phyloP scores from a whole-genome alignment of 23 red algal genomes.

The Gracilaria domingensis region DNA sequence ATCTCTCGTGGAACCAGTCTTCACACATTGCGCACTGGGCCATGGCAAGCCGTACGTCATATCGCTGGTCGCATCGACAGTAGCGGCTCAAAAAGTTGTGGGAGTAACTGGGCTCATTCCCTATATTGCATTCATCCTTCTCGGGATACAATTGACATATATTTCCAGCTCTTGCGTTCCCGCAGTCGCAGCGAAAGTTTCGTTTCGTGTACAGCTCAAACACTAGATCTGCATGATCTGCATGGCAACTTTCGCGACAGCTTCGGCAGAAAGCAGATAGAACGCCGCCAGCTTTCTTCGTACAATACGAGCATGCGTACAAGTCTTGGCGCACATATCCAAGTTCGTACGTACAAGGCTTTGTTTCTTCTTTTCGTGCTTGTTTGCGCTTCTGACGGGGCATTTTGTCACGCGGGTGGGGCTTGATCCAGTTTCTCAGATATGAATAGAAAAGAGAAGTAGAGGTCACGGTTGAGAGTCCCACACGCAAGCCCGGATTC shows the following conservation, averaged over 20 bases:
- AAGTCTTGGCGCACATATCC: conserved; percentile 74
- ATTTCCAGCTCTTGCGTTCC: conserved; percentile 52
- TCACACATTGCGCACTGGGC: conserved; percentile 74
- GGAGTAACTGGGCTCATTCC: conserved; percentile 51
- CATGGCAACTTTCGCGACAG: conserved; percentile 70
- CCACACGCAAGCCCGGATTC: background rate
- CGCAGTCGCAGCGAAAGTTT: conserved; percentile 74
- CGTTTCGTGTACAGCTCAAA: conserved; percentile 79
- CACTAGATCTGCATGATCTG: conserved; percentile 49
- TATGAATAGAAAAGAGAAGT: background rate
- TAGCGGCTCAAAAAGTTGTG: conserved; percentile 72
- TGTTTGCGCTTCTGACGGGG: conserved; percentile 32
- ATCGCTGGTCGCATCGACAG: conserved; percentile 56
- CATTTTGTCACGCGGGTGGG: background rate
- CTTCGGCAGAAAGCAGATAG: conserved; percentile 61
- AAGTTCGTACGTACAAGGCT: conserved; percentile 62
- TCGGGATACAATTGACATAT: conserved; percentile 31
- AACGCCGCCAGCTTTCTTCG: background rate
- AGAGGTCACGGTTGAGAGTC: background rate
- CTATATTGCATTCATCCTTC: conserved; percentile 44
- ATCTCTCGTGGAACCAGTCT: conserved; percentile 75
- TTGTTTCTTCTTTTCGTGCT: background rate
- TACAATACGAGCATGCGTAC: conserved; percentile 50
- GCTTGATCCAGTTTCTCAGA: background rate
- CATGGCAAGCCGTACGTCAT: conserved; percentile 51